phyloP scores from a whole-genome alignment of 768 basidiomycete genomes.

The Krasilnikovozyma curviuscula region DNA sequence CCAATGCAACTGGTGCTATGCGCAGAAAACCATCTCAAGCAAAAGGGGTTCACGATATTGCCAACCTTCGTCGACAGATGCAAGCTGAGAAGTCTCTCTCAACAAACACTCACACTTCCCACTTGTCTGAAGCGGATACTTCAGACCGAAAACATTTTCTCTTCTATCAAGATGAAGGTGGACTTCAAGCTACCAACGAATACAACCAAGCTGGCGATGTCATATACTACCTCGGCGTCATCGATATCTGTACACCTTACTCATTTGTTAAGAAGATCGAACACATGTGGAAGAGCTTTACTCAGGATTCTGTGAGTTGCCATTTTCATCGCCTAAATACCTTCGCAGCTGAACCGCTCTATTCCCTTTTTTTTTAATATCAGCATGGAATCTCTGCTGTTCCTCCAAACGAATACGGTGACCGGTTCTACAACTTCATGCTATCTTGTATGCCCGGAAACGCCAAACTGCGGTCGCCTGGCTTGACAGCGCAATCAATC shows the following conservation, averaged over 20 bases:
- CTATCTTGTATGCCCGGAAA: constrained; percentile 25
- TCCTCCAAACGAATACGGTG: constrained; percentile 64
- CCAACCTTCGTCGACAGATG: too few species aligned
- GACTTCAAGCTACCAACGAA: constrained; percentile 75
- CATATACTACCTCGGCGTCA: constrained; percentile 87
- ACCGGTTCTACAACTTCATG: constrained; percentile 45
- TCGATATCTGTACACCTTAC: constrained; percentile 92
- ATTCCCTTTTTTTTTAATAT: constrained; percentile 1
- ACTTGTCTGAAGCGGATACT: constrained; percentile 36
- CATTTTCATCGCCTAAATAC: not conserved
- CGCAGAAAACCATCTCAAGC: constrained; percentile 42
- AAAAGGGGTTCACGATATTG: too few species aligned
- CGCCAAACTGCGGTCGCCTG: too few species aligned
- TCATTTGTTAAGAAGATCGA: constrained; percentile 55
- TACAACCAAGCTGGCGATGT: constrained; percentile 49
- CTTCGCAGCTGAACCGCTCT: not conserved
- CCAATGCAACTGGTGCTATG: constrained; percentile 41
- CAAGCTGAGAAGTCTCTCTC: too few species aligned
- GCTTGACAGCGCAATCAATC: not conserved
- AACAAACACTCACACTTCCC: too few species aligned
- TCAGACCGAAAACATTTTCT: constrained; percentile 53
- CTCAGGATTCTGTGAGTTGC: constrained; percentile 58
- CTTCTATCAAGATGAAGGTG: constrained; percentile 95
- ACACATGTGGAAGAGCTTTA: constrained; percentile 78
- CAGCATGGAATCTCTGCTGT: constrained; percentile 93